phyloP scores from a whole-genome alignment of 2,329 filamentous ascomycete species.

The Aspergillus hiratsukae region DNA sequence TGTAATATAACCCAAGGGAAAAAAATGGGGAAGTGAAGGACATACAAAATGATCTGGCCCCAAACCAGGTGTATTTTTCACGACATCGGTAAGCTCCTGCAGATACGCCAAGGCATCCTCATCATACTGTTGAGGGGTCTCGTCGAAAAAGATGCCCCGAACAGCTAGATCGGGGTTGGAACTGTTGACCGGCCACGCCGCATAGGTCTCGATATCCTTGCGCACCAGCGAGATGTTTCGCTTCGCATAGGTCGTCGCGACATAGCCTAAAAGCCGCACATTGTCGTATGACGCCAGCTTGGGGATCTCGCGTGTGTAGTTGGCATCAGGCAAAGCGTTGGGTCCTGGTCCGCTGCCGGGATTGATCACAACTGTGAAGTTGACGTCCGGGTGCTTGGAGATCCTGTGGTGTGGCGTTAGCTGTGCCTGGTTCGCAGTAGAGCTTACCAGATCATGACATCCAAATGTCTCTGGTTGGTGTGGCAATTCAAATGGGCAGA shows the following conservation, averaged over 20 bases:
- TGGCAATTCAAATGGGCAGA: not conserved
- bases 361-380: slow-evolving; percentile 51
- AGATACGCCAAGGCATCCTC: slow-evolving; percentile 29
- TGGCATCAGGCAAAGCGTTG: slow-evolving; percentile 38
- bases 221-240: slow-evolving; percentile 38
- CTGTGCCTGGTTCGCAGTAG: slow-evolving; percentile 10
- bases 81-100: slow-evolving; percentile 27
- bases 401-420: slow-evolving; percentile 32
- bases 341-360: slow-evolving; percentile 46
- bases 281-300: slow-evolving; percentile 42
- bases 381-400: slow-evolving; percentile 34
- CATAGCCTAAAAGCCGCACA: slow-evolving; percentile 48
- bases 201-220: slow-evolving; percentile 44
- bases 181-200: slow-evolving; percentile 38
- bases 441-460: slow-evolving; percentile 5
- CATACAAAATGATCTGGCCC: slow-evolving; percentile 37
- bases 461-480: slow-evolving; percentile 7
- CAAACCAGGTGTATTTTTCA: slow-evolving; percentile 29
- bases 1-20: slow-evolving; percentile 8
- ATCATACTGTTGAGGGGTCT: slow-evolving; percentile 41
- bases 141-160: slow-evolving; percentile 48
- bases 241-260: slow-evolving; percentile 47
- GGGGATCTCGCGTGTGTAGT: slow-evolving; percentile 41
- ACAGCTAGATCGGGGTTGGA: slow-evolving; percentile 37
- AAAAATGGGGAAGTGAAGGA: too few species aligned